Evolutionary conservation across 2,329 filamentous ascomycete genomes (phyloP).

Genomic region (Madurella fahalii): DNA sequence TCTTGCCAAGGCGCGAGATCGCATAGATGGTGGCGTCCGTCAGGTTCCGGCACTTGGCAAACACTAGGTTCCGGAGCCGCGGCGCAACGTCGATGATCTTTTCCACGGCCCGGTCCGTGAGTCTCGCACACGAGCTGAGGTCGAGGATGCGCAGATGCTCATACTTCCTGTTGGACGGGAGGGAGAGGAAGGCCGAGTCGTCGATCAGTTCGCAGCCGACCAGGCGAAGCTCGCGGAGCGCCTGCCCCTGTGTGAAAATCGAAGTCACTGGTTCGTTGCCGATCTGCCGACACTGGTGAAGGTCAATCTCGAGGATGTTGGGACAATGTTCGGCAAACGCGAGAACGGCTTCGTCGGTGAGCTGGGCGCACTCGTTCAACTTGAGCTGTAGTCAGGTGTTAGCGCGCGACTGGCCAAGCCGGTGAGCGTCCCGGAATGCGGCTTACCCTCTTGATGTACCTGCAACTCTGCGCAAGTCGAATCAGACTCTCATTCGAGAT

Average conservation of each 20-base stretch:
- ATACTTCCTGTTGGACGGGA: constrained; percentile 66
- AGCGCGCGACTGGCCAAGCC: not conserved
- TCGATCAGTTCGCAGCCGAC: constrained; percentile 81
- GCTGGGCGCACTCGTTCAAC: constrained; percentile 84
- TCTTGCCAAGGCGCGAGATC: constrained; percentile 88
- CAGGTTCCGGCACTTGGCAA: constrained; percentile 90
- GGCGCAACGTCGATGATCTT: constrained; percentile 85
- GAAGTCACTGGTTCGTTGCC: constrained; percentile 80
- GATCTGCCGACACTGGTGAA: constrained; percentile 78
- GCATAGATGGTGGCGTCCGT: constrained; percentile 84
- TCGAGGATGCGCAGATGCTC: constrained; percentile 92
- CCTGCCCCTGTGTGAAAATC: constrained; percentile 71
- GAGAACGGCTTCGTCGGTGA: constrained; percentile 76
- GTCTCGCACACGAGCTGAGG: constrained; percentile 77
- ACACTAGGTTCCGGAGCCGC: constrained; percentile 82
- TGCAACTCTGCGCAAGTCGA: constrained; percentile 74
- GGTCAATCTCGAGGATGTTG: constrained; percentile 93
- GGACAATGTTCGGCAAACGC: constrained; percentile 85
- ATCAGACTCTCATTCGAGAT: constrained; percentile 86
- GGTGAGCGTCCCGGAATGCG: not conserved
- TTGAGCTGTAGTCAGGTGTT: constrained; percentile 60
- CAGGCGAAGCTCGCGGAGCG: constrained; percentile 85
- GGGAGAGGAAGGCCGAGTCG: constrained; percentile 78
- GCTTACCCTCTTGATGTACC: constrained; percentile 74
- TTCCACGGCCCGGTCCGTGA: constrained; percentile 83